Evolutionary conservation across 73 alveolate genomes (phyloP), one percentile per base, ranked within the genome.

Genomic region (Paramecium pentaurelia): DNA sequence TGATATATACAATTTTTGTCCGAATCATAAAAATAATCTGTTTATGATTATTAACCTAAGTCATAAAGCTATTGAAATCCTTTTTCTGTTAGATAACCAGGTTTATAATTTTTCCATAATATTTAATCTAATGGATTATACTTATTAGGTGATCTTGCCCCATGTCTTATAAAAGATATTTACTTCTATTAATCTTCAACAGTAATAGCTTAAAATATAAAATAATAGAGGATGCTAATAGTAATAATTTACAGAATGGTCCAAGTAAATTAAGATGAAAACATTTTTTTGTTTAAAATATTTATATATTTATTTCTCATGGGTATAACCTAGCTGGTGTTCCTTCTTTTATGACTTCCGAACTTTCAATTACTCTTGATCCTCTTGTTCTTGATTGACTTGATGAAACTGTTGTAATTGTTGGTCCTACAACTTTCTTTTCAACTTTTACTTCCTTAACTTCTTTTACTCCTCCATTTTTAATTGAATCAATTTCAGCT

Each of bases 401-500:
- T 38, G 47, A 32, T 64, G 8, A 64, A 22, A 73, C 60, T 8
- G 87, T 40, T 37, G 87, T 73, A 11, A 38, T 40, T 73, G 60
- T 73, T 73, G 87, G 60, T 73, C 59, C 60, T 34, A 38, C 18
- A 30, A 73, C 87, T 37, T 73, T 73, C 87, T 73, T 73, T 73
- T 73, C 87, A 36, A 73, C 87, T 22, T 32, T 73, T 9, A 73
- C 87, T 73, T 73, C 54, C 47, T 73, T 73, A 10, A 73, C 87
- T 73, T 73, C 87, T 40, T 73, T 73, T 37, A 73, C 87, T 73
- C 87, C 87, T 36, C 87, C 87, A 73, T 73, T 73, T 37, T 37
- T 73, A 1, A 73, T 73, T 36, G 87, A 73, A 37, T 73, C 87
- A 37, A 73, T 37, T 14, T 73, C 87, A 12, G 87, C 87, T 40